Evolutionary conservation across 192 early-diverging fungal species (phyloP), one percentile per base, ranked within the genome.

Genomic region (Piromyces finnis): DNA sequence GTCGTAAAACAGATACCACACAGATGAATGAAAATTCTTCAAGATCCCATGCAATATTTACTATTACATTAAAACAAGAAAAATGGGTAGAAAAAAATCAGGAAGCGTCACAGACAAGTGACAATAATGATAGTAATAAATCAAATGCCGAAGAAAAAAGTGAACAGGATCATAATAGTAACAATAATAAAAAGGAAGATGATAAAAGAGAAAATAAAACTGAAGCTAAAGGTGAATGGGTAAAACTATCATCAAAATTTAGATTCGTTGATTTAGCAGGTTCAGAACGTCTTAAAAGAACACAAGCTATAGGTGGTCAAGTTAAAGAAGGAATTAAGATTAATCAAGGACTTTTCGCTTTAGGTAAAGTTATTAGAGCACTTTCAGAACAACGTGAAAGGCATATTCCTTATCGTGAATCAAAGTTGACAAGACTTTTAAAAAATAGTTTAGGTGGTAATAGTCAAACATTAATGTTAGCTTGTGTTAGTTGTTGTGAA

Each of bases 201-300:
- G 28, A 78, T 78, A 80, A 28, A 36, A 12, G 26, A 13, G 15
- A 39, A 13, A 22, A 51, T 15, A 51, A 22, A 51, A 3, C 9
- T 51, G 41, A 22, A 51, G 0, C 17, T 22, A 51, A 51, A 22
- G 51, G 51, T 26, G 51, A 68, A n/a, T 68, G 51, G 51, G 9
- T 68, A n/a, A 68, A 68, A n/a, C n/a, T 68, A 68, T 68, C 51
- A 68, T 95, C 94, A 29, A 99, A 98, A 85, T 95, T 99, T 80
- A 94, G 97, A 84, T 99, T 99, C 89, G 98, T 99, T 26, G 98
- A 99, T 87, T 86, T 99, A 84, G 98, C 98, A 29, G 98, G 98
- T 30, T 96, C 94, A 78, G 98, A 99, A 87, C 87, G 90, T 12
- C 87, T 99, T 27, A 98, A 98, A 87, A 90, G 94, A 35, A 99